Evolutionary conservation across 2,329 filamentous ascomycete genomes (phyloP), one percentile per base, ranked within the genome.

Genomic region (Colletotrichum acutatum): DNA sequence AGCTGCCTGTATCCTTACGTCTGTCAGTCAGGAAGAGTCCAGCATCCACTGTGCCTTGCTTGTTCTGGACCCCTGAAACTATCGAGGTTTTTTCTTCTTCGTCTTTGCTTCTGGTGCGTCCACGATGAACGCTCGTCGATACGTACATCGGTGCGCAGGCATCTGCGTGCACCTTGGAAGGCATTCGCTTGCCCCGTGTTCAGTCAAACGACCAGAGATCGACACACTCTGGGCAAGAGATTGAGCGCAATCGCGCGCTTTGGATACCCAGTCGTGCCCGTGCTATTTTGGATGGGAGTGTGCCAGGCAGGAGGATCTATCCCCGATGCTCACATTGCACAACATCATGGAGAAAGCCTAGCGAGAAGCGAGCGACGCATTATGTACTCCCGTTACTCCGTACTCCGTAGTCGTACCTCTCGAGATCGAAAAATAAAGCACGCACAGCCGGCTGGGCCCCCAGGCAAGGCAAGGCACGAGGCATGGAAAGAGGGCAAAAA

Each of bases 21-120:
- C 37, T 42, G 34, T 59, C 60, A 65, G 60, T 56, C 34, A 66
- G 71, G 60, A 70, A 70, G 61, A 70, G 67, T 66, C 71, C 56
- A 19, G 56, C 67, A 70, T 59, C 66, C 70, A 66, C 66, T 19
- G 56, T 61, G 60, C 61, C 67, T 72, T 65, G 70, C 71, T 73
- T 61, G 67, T 70, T 73, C 71, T 66, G 61, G 56, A 73, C 71
- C 71, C 71, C 66, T 73, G 71, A 71, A 73, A 73, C 71, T 54
- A 73, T 73, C 71, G 71, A 66, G 61, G 34, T 63, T 68, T 69
- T 64, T 49, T 46, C 26, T 66, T 52, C 37, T 42, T 67, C 52
- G 22, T 46, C n/a, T 30, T 65, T 65, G 34, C 67, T 73, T 71
- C 68, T 71, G 61, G 37, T 66, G 60, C 60, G 59, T 54, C 65